Conservation (phyloP, 2,329 filamentous ascomycete genomes). For the Zymoseptoria tritici region DNA sequence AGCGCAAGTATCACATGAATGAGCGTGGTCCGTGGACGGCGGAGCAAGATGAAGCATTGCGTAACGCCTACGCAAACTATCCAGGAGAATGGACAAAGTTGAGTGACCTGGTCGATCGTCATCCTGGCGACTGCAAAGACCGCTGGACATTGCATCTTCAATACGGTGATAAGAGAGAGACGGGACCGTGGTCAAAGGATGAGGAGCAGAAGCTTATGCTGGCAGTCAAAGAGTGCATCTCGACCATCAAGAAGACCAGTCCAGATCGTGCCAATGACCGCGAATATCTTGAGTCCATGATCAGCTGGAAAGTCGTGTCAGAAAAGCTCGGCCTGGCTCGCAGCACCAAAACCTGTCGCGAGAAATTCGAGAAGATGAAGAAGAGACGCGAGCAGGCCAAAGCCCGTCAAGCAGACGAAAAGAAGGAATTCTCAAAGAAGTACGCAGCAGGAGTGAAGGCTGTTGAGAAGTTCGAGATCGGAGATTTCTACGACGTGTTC, state of each 20-base stretch:
- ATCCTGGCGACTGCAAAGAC: slow-evolving; percentile 59
- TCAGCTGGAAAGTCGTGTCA: slow-evolving; percentile 61
- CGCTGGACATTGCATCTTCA: slow-evolving; percentile 62
- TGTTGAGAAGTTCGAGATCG: slow-evolving; percentile 32
- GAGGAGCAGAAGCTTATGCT: slow-evolving; percentile 51
- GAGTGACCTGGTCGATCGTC: slow-evolving; percentile 54
- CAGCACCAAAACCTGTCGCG: slow-evolving; percentile 59
- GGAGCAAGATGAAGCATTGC: slow-evolving; percentile 52
- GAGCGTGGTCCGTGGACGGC: slow-evolving; percentile 52
- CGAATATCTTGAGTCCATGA: slow-evolving; percentile 45
- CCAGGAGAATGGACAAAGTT: slow-evolving; percentile 57
- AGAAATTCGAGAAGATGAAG: slow-evolving; percentile 56
- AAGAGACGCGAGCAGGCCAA: slow-evolving; percentile 23
- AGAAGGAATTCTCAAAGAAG: not conserved
- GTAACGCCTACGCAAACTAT: slow-evolving; percentile 39
- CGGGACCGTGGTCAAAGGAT: slow-evolving; percentile 51
- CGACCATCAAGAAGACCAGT: slow-evolving; percentile 37
- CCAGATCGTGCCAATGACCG: slow-evolving; percentile 27
- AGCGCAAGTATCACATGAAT: slow-evolving; percentile 58
- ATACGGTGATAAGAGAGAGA: slow-evolving; percentile 47
- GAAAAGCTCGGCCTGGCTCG: slow-evolving; percentile 54
- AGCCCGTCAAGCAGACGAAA: slow-evolving; percentile 10
- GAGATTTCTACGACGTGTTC: slow-evolving; percentile 37
- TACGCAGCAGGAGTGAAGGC: slow-evolving; percentile 4
- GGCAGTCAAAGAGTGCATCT: slow-evolving; percentile 48